Evolutionary conservation across 208 protist genomes (phyloP).

Genomic region (Acanthamoeba castellanii): DNA sequence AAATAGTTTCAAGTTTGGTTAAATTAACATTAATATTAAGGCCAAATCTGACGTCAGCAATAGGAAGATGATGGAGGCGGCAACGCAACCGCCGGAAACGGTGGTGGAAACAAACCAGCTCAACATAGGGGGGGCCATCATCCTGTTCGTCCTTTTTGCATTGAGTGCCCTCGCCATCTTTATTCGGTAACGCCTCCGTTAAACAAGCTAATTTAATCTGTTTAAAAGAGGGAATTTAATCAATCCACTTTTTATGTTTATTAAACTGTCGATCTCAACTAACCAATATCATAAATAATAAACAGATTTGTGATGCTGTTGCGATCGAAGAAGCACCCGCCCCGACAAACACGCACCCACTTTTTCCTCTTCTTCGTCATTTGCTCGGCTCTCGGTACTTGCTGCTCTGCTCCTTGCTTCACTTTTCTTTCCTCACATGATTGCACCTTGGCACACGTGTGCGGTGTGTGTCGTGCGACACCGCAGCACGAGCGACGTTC

Average conservation of each 20-base stretch:
- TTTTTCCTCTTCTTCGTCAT: slow-evolving; percentile 53
- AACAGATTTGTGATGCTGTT: not conserved
- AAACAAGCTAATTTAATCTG: not conserved
- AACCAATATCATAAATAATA: not conserved
- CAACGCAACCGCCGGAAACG: slow-evolving; percentile 12
- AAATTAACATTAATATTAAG: too few relatives aligned
- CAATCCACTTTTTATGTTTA: too few relatives aligned
- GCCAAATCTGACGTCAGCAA: too few relatives aligned
- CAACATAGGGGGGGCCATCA: slow-evolving; percentile 26
- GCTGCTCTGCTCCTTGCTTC: not conserved
- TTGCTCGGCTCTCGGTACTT: not conserved
- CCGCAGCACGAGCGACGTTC: not conserved
- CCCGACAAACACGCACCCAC: not conserved
- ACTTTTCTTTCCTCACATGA: not conserved
- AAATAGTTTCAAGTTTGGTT: too few relatives aligned
- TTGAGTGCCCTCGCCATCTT: slow-evolving; percentile 39
- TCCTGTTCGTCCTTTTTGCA: slow-evolving; percentile 28
- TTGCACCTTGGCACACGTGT: not conserved
- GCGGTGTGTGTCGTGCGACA: not conserved
- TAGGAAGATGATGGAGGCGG: too few relatives aligned
- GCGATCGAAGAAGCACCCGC: not conserved
- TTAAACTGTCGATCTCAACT: too few relatives aligned
- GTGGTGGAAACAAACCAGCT: slow-evolving; percentile 28
- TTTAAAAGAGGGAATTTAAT: not conserved
- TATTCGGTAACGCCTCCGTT: not conserved